phyloP scores from a whole-genome alignment of 129 eudicot genomes.

The Ambrosia trifida region DNA sequence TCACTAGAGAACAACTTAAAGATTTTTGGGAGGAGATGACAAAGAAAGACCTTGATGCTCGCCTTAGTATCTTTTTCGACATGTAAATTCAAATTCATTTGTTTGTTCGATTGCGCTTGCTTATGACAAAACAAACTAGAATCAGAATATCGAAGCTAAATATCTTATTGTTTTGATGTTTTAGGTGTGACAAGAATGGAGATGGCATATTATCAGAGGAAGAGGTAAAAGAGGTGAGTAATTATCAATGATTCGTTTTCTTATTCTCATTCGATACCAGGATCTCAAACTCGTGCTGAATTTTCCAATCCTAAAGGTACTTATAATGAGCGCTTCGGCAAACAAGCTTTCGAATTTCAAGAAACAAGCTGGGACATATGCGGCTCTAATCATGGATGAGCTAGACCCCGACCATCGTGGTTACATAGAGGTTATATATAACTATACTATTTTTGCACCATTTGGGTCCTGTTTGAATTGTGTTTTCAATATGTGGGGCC shows the following conservation, averaged over 20 bases:
- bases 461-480: not conserved
- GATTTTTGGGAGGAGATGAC: constrained; percentile 89
- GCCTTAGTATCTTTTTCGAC: constrained; percentile 93
- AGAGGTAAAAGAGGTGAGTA: constrained; percentile 88
- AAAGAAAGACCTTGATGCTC: constrained; percentile 65
- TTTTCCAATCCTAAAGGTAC: constrained; percentile 48
- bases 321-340: constrained; percentile 93
- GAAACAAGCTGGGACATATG: constrained; percentile 75
- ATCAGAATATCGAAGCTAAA: not conserved
- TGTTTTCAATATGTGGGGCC: not conserved
- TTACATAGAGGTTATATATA: constrained; percentile 68
- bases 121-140: constrained; percentile 2
- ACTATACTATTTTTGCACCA: not conserved
- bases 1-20: constrained; percentile 49
- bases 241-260: constrained; percentile 3
- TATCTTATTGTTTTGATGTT: constrained; percentile 24
- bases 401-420: constrained; percentile 90
- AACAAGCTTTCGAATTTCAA: constrained; percentile 87
- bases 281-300: constrained; percentile 18
- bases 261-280: not conserved
- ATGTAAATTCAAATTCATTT: constrained; percentile 43
- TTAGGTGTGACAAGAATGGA: constrained; percentile 99
- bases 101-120: not conserved
- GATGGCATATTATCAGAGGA: constrained; percentile 89
- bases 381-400: constrained; percentile 95